Base-by-base conservation (phyloP, 306 rosid species). In the Mimosa pudica region DNA sequence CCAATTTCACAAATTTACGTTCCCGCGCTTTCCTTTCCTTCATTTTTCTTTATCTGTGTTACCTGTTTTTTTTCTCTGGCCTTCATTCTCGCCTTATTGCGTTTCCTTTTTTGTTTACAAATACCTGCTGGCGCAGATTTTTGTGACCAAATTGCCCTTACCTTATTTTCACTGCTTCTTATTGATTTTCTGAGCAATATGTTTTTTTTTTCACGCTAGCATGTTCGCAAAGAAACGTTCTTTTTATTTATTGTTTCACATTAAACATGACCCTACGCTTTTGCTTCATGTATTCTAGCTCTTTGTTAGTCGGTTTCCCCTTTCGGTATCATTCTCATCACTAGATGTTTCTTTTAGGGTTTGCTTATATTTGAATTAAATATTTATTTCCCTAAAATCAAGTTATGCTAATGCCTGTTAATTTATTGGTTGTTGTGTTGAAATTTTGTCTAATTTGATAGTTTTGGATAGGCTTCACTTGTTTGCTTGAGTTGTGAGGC, bases 21-120 rank as follows among this genome's bases (percentile, higher is more conserved):
- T 11, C 45, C 46, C 7, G 17, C 14, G 9, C 18, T 71, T 33
- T 71, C 70, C 52, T 46, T 12, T 30, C 2, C 45, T 73, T 13
- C 86, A 74, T 57, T 80, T 80, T 63, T 16, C 75, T 46, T 62
- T 61, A 62, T n/a, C 18, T 20, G 12, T 41, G 67, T 66, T 58
- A 33, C 79, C 24, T 80, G 67, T 67, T 52, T 48, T 42, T 74
- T 58, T 30, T 24, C 1, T 24, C 30, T 24, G 30, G 3, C 69
- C 66, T 24, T 46, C 33, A 46, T 61, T 61, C 55, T 64, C 2
- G 74, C 57, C 5, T 45, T 51, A 41, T 77, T 63, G 13, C 2
- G 33, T 60, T 45, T 48, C 24, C 52, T 49, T 64, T 24, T 64
- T 49, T 64, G 41, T 62, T 44, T 55, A n/a, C 16, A 73, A 57